These are phyloP conservation scores for Fomitopsis palustris DNA, from an alignment of 1,284 basidiomycete genomes.

Conservation along the genomic window DNA sequence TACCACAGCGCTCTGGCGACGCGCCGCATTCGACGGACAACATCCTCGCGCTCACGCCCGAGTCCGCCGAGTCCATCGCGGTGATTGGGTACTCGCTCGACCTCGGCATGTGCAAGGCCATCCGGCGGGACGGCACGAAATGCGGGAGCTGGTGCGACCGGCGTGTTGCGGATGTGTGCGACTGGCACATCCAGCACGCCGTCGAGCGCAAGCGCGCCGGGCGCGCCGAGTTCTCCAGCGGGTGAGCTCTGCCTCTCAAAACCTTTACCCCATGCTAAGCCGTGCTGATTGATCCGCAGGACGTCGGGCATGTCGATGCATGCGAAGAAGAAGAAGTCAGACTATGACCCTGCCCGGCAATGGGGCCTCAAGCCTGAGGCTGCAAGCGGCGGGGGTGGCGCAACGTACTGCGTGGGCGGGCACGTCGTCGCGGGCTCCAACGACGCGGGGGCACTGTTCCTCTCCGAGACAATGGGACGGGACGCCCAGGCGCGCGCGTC, in stretches of 20 bases:
- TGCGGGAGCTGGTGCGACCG: constrained; percentile 90
- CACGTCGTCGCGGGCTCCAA: constrained; percentile 55
- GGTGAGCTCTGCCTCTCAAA: constrained; percentile 38
- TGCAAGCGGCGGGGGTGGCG: constrained; percentile 36
- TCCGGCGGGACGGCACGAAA: constrained; percentile 73
- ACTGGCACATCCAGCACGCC: constrained; percentile 83
- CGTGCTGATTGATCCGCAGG: too few relatives aligned
- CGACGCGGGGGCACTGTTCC: constrained; percentile 45
- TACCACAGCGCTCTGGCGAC: constrained; percentile 43
- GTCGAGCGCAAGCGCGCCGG: constrained; percentile 70
- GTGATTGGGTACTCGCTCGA: constrained; percentile 85
- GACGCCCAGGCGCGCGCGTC: constrained; percentile 71
- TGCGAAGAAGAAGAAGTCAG: constrained; percentile 47
- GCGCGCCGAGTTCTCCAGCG: constrained; percentile 80
- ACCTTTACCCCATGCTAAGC: constrained; percentile 5
- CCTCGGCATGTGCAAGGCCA: constrained; percentile 78
- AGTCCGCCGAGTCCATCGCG: constrained; percentile 75
- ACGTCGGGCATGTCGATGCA: constrained; percentile 65
- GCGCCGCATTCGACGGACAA: constrained; percentile 77
- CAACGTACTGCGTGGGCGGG: constrained; percentile 83
- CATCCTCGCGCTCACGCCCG: constrained; percentile 85
- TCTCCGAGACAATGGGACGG: constrained; percentile 67
- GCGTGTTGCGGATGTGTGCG: constrained; percentile 79
- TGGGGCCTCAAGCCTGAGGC: constrained; percentile 69
- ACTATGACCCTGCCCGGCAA: constrained; percentile 63